These are phyloP conservation scores for Xylaria arbuscula DNA, from an alignment of 2,329 filamentous ascomycete species.

Conservation along the genomic window DNA sequence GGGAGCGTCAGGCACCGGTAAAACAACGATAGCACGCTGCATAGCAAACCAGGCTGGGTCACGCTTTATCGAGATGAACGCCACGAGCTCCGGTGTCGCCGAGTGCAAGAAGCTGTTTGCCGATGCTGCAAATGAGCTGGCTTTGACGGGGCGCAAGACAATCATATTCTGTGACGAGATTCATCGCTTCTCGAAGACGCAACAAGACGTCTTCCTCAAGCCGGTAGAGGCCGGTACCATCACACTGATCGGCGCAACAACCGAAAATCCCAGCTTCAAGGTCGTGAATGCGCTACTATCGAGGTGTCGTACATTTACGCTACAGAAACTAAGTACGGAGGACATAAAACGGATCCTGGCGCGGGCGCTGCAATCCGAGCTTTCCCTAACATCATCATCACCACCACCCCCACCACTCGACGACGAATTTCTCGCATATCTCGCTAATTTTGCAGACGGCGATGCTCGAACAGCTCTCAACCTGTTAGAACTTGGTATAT, in stretches of 20 bases:
- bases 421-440: slow-evolving; percentile 79
- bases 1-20: slow-evolving; percentile 83
- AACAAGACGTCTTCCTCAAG: slow-evolving; percentile 94
- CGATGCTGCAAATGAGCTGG: slow-evolving; percentile 83
- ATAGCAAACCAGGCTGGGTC: slow-evolving; percentile 85
- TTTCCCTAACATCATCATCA: slow-evolving; percentile 49
- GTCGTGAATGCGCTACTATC: slow-evolving; percentile 88
- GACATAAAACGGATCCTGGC: slow-evolving; percentile 79
- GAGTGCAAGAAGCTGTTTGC: slow-evolving; percentile 94
- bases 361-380: slow-evolving; percentile 77
- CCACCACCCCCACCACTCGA: slow-evolving; percentile 72
- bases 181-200: slow-evolving; percentile 88
- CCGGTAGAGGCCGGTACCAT: slow-evolving; percentile 92
- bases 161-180: slow-evolving; percentile 99
- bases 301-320: slow-evolving; percentile 88
- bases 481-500: slow-evolving; percentile 88
- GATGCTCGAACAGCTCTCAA: slow-evolving; percentile 95
- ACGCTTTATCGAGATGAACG: slow-evolving; percentile 95
- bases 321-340: slow-evolving; percentile 77
- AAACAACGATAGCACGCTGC: slow-evolving; percentile 91
- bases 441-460: slow-evolving; percentile 88
- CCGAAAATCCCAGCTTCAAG: slow-evolving; percentile 96
- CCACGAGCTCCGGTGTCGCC: slow-evolving; percentile 85
- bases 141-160: slow-evolving; percentile 86
- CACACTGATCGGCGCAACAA: slow-evolving; percentile 93